These are phyloP conservation scores for Sequoiadendron giganteum DNA, from an alignment of 75 land plant genomes.

Conservation along the genomic window DNA sequence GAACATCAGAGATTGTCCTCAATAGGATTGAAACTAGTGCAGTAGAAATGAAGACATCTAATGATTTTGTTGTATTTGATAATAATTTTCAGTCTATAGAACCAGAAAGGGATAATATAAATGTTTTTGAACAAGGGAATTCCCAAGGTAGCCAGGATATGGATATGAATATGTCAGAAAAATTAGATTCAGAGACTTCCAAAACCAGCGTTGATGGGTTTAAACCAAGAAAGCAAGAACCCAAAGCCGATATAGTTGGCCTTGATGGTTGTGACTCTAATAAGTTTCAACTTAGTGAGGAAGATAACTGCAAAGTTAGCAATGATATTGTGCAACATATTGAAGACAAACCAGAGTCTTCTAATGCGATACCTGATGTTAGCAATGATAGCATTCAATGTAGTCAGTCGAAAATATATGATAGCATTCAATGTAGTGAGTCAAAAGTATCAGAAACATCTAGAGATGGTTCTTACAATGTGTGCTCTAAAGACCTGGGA, in stretches of 20 bases:
- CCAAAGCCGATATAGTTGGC: not conserved
- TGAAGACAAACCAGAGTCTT: not conserved
- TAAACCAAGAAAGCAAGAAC: too few species aligned
- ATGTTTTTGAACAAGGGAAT: not conserved
- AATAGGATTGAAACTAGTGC: not conserved
- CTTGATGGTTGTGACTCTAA: not conserved
- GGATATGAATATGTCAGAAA: not conserved
- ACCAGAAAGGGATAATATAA: not conserved
- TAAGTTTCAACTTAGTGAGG: not conserved
- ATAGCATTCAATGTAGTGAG: not conserved
- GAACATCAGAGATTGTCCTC: not conserved
- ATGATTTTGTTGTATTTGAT: not conserved
- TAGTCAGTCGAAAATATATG: too few species aligned
- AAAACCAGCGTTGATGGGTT: too few species aligned
- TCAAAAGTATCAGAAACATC: not conserved
- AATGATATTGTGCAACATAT: not conserved
- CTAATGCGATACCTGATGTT: not conserved
- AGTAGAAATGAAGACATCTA: not conserved
- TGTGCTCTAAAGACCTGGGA: not conserved
- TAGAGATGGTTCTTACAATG: not conserved
- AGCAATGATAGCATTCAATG: too few species aligned
- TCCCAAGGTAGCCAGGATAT: not conserved
- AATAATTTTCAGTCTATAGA: not conserved
- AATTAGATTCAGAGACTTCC: too few species aligned
- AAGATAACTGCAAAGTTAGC: not conserved